Conservation (phyloP, 2,329 filamentous ascomycete genomes). For the Onygenales sp. region DNA sequence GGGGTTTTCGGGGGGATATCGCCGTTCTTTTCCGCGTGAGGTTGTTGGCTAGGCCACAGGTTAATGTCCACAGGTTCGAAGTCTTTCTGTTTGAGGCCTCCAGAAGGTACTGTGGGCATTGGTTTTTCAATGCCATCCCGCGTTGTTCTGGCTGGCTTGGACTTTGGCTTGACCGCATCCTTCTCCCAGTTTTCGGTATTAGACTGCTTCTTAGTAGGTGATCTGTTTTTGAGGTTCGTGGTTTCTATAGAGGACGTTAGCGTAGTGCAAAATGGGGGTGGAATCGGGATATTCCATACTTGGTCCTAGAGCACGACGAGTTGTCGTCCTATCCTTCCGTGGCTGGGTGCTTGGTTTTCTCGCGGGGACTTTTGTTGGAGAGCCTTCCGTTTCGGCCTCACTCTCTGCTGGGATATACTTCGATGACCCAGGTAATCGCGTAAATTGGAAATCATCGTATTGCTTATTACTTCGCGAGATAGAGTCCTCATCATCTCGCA, state of each 20-base stretch:
- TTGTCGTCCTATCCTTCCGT: constrained; percentile 5
- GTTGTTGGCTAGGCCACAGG: constrained; percentile 20
- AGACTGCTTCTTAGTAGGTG: constrained; percentile 19
- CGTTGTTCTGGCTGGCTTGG: background rate
- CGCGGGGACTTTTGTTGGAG: constrained; percentile 1
- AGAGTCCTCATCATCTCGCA: constrained; percentile 40
- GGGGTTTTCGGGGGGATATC: background rate
- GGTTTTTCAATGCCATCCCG: background rate
- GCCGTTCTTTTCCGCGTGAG: constrained; percentile 3
- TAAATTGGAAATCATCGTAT: constrained; percentile 39
- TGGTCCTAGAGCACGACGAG: constrained; percentile 23
- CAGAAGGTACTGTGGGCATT: background rate
- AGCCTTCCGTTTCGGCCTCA: constrained; percentile 3
- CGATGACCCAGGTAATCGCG: constrained; percentile 19
- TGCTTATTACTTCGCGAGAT: background rate
- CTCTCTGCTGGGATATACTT: background rate
- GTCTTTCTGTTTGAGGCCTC: background rate
- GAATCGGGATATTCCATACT: constrained; percentile 24
- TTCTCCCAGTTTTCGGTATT: background rate
- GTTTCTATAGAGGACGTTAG: constrained; percentile 29
- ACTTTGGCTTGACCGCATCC: background rate
- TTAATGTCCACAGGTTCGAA: background rate
- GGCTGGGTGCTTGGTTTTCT: constrained; percentile 8
- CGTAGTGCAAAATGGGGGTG: background rate
- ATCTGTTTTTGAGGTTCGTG: constrained; percentile 37